Base-by-base conservation (phyloP, 257 asterid genomes). In the Penstemon newberryi region DNA sequence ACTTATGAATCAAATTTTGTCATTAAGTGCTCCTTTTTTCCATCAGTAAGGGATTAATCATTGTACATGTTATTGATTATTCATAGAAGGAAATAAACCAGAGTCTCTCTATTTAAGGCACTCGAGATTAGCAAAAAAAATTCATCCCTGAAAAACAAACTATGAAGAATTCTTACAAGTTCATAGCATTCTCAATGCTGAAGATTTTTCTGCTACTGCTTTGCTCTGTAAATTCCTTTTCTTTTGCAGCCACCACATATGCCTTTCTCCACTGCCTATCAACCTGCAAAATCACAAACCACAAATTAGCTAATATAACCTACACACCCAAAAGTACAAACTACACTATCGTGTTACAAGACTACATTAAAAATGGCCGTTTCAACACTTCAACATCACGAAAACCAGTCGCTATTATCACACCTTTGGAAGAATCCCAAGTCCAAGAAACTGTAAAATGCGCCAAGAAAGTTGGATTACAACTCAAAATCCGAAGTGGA, bases 401-500 rank as follows among this genome's bases (percentile, higher is more conserved):
- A 0, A 72, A 71, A 8, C 80, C 75, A 6, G 7, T 50, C 0
- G 1, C 63, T 10, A 79, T 79, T 63, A 0, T 75, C 6, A 51
- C 78, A 0, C 83, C 83, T 1, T 63, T 6, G 6, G 12, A 44
- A 12, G 73, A 70, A 19, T 75, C 80, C 3, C 73, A 79, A 1
- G 71, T 75, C 57, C 41, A 4, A 11, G 36, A 43, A 1, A 13
- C 50, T 47, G 66, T 79, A 13, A 45, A 0, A 12, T 80, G 85
- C 49, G 78, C 80, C 18, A 71, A 40, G 38, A 3, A 19, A 1
- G 4, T 18, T 0, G 53, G 44, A 3, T 3, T 69, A 1, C 63
- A 53, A 1, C 73, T 76, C 4, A 61, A 13, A 37, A 72, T 57
- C n/a, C 78, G 81, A 6, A 75, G 81, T 18, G 84, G 84, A 6